Conservation (phyloP, 2,329 filamentous ascomycete species). For the Thelonectria olida region DNA sequence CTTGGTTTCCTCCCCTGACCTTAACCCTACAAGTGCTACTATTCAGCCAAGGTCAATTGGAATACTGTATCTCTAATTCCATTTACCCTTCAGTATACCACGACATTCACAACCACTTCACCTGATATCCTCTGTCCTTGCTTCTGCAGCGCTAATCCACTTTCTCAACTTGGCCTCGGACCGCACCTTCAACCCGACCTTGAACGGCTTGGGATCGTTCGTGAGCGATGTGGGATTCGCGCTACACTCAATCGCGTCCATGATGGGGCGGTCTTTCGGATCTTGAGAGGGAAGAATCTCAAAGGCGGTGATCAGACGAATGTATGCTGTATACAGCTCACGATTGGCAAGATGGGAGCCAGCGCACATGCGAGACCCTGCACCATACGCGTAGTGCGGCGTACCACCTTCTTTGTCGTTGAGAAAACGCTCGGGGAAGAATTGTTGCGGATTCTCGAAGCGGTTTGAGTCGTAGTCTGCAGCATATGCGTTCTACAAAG, state of each 20-base stretch:
- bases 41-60: too few relatives aligned
- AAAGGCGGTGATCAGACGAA: slow-evolving; percentile 68
- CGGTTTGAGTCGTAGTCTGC: slow-evolving; percentile 77
- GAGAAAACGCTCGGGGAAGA: slow-evolving; percentile 78
- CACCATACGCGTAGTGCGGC: slow-evolving; percentile 70
- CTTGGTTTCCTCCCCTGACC: too few relatives aligned
- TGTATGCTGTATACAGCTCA: slow-evolving; percentile 68
- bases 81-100: too few relatives aligned
- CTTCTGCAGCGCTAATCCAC: slow-evolving; percentile 64
- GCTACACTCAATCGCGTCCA: slow-evolving; percentile 67
- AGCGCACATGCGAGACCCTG: slow-evolving; percentile 70
- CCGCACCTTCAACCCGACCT: slow-evolving; percentile 53
- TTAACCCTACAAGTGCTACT: too few relatives aligned
- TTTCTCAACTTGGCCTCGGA: slow-evolving; percentile 53
- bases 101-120: not conserved
- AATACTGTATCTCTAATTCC: too few relatives aligned
- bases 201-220: slow-evolving; percentile 70
- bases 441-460: slow-evolving; percentile 70
- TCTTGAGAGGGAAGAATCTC: slow-evolving; percentile 59
- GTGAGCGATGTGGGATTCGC: slow-evolving; percentile 66
- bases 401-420: slow-evolving; percentile 63
- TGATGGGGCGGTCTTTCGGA: slow-evolving; percentile 57
- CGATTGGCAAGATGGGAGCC: slow-evolving; percentile 71
- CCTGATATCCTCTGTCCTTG: slow-evolving; percentile 55
- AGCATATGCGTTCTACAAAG: slow-evolving; percentile 73